Evolutionary conservation across 2,329 filamentous ascomycete genomes (phyloP), one percentile per base, ranked within the genome.

Genomic region (Massarina eburnea): DNA sequence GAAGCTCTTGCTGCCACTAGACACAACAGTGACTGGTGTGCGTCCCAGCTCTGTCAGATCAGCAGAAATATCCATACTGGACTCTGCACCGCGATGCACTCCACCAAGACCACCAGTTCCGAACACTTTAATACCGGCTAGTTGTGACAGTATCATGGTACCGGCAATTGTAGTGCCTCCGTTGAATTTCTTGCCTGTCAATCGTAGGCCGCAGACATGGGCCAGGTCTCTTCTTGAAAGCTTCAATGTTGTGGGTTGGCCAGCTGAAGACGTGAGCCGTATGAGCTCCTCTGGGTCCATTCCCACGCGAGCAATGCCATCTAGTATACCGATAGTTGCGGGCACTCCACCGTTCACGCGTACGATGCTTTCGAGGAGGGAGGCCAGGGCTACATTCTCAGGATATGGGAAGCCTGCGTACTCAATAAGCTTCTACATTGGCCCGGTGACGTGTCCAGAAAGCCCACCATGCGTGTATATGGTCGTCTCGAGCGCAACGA

Each of bases 1-100:
- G 70, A 99, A 97, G 51, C 92, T 94, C 74, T 99, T 99, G 74
- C 90, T 95, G 12, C 94, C 94, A 54, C 88, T 90, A 69, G 86
- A 88, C 41, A 99, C 78, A 2, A 99, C 91, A 20, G 91, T 86
- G 41, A 99, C 86, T 9, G 89, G 83, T 7, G 91, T 96, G 46
- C 91, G 81, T 14, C 94, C 91, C 40, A 99, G 81, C 76, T 97
- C 94, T 3, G 89, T 96, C 49, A 99, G 78, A 71, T 99, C 94
- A 32, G 94, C 92, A 49, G 92, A 97, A 51, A 99, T 83, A 67
- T 99, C 94, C 84, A 97, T 86, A 7, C 87, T 88, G 55, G 80
- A 80, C 67, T 96, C 86, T 38, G 85, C 94, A 43, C 89, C 91
- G 35, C 91, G 84, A 70, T 99, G 94, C 19, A 99, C 94, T 48